Evolutionary conservation across 1,284 basidiomycete species (phyloP), one percentile per base, ranked within the genome.

Genomic region (Malassezia sp.): DNA sequence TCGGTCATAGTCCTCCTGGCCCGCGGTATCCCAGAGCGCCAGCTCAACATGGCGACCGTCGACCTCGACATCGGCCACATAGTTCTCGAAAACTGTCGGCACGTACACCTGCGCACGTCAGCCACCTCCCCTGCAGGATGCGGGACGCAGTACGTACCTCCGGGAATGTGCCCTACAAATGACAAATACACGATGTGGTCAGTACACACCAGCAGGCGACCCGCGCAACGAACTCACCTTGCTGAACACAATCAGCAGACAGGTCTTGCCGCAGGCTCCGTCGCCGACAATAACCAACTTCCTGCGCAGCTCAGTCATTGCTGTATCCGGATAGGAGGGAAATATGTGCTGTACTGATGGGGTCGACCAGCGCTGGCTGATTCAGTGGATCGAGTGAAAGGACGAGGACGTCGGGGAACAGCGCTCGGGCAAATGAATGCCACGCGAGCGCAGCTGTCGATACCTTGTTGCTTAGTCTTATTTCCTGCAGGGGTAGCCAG

Each of bases 11-110:
- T 78, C 76, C 63, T 90, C 87, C 72, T 90, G 86, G 46, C 87
- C 87, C 21, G 87, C 86, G 50, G 87, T 91, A 83, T 91, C 87
- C 87, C 87, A 90, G 55, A 91, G 76, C 23, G 87, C 86, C 56
- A 91, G 77, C 72, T 91, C 87, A 60, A 91, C 84, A 72, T 85
- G 82, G 74, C 86, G 88, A 59, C 83, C 83, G 66, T 87, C 85
- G 46, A 88, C 85, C 71, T 87, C 84, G 49, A 88, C 84, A 71
- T 87, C 84, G 57, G 83, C 83, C 41, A 86, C 85, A 65, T 87
- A 83, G 76, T 83, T 83, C 47, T 90, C 87, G 60, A 90, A 90
- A 38, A 90, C 86, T 50, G 87, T 90, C 35, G 87, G 86, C 54
- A 89, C 83, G 71, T 89, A 89, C 57, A 87, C 85, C 83, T 88